phyloP scores from a whole-genome alignment of 495 filamentous ascomycete genomes.

The Aspergillus leporis region DNA sequence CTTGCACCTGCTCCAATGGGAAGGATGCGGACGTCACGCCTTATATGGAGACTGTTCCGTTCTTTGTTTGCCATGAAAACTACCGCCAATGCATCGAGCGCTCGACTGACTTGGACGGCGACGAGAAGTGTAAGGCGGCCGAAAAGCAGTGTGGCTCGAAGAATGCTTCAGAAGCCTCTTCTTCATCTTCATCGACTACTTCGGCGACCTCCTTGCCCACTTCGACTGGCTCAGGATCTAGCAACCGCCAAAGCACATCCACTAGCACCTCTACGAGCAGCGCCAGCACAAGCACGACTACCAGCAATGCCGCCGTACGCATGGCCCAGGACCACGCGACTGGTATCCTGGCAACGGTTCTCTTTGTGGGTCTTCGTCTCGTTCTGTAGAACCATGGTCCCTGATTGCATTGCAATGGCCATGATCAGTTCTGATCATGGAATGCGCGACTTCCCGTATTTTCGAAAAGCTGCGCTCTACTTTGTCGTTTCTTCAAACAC shows the following conservation, averaged over 20 bases:
- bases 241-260: constrained; percentile 20
- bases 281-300: constrained; percentile 25
- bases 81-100: constrained; percentile 51
- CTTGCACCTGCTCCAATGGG: constrained; percentile 56
- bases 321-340: constrained; percentile 51
- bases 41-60: constrained; percentile 58
- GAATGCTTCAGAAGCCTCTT: constrained; percentile 41
- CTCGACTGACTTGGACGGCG: constrained; percentile 46
- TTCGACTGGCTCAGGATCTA: constrained; percentile 30
- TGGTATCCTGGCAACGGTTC: constrained; percentile 46
- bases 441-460: neutral
- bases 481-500: neutral
- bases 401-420: constrained; percentile 2
- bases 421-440: neutral
- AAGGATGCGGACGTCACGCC: constrained; percentile 49
- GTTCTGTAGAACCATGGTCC: constrained; percentile 37
- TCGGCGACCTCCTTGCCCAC: constrained; percentile 34
- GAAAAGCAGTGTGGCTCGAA: constrained; percentile 46
- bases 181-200: constrained; percentile 27
- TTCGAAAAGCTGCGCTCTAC: neutral
- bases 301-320: constrained; percentile 37
- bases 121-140: constrained; percentile 43
- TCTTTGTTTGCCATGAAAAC: constrained; percentile 54
- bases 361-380: constrained; percentile 51
- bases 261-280: constrained; percentile 23